phyloP scores from a whole-genome alignment of 148 eudicot genomes.

The Fagopyrum homotropicum region DNA sequence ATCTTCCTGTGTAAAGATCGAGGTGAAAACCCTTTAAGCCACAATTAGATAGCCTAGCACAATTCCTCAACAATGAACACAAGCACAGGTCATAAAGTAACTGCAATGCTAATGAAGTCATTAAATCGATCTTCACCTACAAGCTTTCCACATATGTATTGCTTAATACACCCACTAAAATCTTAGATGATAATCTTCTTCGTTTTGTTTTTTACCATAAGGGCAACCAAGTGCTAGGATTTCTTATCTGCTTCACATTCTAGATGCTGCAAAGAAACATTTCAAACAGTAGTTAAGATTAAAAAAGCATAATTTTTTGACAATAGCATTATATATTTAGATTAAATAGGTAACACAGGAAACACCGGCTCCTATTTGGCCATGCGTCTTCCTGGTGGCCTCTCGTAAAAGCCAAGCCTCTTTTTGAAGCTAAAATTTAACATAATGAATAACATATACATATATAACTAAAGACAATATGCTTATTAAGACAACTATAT shows the following conservation, averaged over 20 bases:
- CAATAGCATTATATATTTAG: no score
- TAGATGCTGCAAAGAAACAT: conserved; percentile 46
- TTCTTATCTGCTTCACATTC: conserved; percentile 81
- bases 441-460: no score
- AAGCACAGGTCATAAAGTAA: conserved; percentile 95
- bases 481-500: no score
- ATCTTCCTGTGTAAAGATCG: conserved; percentile 81
- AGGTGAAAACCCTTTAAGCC: conserved; percentile 50
- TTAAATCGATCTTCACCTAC: background rate
- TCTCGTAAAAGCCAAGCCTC: no score
- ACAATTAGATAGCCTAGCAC: conserved; percentile 63
- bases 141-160: background rate
- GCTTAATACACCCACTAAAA: background rate
- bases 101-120: conserved; percentile 33
- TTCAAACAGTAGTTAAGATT: no score
- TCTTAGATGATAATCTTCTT: conserved; percentile 76
- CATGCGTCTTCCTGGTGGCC: no score
- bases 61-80: conserved; percentile 92
- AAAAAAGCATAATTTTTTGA: no score
- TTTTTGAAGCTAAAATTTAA: no score
- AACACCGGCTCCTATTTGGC: no score
- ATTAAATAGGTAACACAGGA: no score
- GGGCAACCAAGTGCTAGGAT: conserved; percentile 75
- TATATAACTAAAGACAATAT: no score
- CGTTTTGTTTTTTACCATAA: conserved; percentile 58